Base-by-base conservation (phyloP, 2,329 filamentous ascomycete species). In the Alternaria alternata region DNA sequence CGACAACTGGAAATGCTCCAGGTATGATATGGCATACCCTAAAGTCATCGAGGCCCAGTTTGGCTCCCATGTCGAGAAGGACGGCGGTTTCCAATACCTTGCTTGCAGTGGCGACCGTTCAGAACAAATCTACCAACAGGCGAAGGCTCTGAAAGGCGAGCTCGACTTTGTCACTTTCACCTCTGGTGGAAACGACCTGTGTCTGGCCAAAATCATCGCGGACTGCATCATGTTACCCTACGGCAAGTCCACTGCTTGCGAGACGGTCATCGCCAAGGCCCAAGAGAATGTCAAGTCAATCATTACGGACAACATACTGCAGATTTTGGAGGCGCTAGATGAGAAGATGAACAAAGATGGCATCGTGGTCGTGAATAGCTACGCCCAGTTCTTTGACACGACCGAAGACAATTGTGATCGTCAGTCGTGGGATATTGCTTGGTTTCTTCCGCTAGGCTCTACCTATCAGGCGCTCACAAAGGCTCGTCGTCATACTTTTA, bases 121-220 rank as follows among this genome's bases (percentile, higher is more conserved):
- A 5, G 48, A 58, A 32, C 48, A 53, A 3, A 53, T 53, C 12
- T 58, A 53, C 6, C 48, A 53, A 11, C 55, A 58, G 18, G 55
- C 48, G 0, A 38, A 58, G 32, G 48, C 55, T 5, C 7, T 58
- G 7, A 41, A 47, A 6, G 48, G 55, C 42, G 3, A 58, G 16
- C 55, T 58, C 11, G 55, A 53, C 4, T 58, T 58, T 24, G 55
- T 53, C 34, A 58, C 55, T n/a, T 58, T 58, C 2, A 53, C 55
- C 1, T 34, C 48, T 7, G 48, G 55, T 3, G 48, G 48, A 7
- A 58, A 58, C 41, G 48, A 58, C 16, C 48, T 58, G 0, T 53
- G 48, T 34, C 48, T 58, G 0, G 24, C 48, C 20, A 18, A 41
- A 8, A 58, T 47, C 2, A 58, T 58, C 3, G 43, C 43, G 2